Evolutionary conservation across 2,329 filamentous ascomycete species (phyloP).

Genomic region (Chalara sp.): DNA sequence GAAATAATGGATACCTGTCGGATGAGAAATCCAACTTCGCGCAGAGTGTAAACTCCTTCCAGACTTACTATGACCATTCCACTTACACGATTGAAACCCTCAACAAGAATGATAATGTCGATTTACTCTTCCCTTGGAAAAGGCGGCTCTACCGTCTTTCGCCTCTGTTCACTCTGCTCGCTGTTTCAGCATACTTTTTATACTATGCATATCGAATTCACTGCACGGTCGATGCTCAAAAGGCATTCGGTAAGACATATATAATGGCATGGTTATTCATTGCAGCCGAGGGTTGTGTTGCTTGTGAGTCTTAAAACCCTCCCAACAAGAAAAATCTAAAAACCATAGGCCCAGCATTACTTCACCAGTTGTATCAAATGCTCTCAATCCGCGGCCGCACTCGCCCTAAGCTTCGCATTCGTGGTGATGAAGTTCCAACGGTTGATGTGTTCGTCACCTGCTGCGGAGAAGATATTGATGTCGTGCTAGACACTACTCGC

Average conservation of each 20-base stretch:
- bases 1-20: too few species aligned
- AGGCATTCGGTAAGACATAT: conserved; percentile 32
- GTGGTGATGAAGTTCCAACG: conserved; percentile 41
- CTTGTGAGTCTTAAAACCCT: too few species aligned
- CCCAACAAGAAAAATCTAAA: too few species aligned
- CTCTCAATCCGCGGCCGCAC: conserved; percentile 47
- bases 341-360: conserved; percentile 39
- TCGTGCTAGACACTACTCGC: conserved; percentile 50
- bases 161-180: conserved; percentile 16
- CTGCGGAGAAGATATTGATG: conserved; percentile 48
- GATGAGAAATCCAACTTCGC: too few species aligned
- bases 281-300: too few species aligned
- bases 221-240: conserved; percentile 46
- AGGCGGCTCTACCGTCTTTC: conserved; percentile 15
- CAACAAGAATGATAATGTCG: conserved; percentile 15
- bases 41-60: too few species aligned
- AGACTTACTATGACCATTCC: too few species aligned
- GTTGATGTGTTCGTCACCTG: conserved; percentile 52
- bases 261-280: conserved; percentile 51
- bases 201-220: conserved; percentile 46
- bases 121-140: conserved; percentile 13
- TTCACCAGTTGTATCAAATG: conserved; percentile 53
- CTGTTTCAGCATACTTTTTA: conserved; percentile 21
- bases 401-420: conserved; percentile 46
- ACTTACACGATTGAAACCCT: too few species aligned